Evolutionary conservation across 169 alveolate species (phyloP), one percentile per base, ranked within the genome.

Genomic region (Fabrea salina): DNA sequence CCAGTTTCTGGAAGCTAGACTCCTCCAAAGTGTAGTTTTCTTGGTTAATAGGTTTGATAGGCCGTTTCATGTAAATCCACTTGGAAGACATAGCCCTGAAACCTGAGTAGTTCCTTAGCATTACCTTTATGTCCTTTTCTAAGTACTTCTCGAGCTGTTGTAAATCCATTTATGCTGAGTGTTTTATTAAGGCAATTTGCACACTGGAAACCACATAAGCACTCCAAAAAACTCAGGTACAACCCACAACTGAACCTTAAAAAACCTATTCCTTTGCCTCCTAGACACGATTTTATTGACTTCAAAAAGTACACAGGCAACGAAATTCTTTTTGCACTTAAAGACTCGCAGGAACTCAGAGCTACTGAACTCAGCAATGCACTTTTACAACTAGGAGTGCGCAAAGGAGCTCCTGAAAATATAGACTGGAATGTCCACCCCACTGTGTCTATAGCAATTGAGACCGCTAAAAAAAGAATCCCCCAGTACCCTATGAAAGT

Each of bases 241-340:
- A 47, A 47, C 56, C 56, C 56, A 1, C 16, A 47, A n/a, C 56
- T 56, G 19, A 56, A 56, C 25, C n/a, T 56, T 19, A 56, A 56
- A 56, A 56, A 27, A 22, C 67, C 67, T n/a, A 35, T 56, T 27
- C 54, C 39, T 2, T 25, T 30, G 33, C 22, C 53, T 58, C 25
- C 37, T 6, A 25, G 13, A 2, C 27, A 68, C 66, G 78, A 68
- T 4, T 70, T 25, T 49, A 70, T 70, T 44, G 79, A 44, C 22
- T 70, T 70, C 44, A 70, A 70, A 22, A 30, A 43, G 25, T 70
- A 43, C 5, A 70, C 79, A 44, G 79, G 79, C 2, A 70, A 70
- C 68, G 79, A 70, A 33, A 70, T 70, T 33, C 19, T 70, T 13
- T 70, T 47, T 33, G 22, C 67, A 1, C 37, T 70, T 2, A 27